Base-by-base conservation (phyloP, 2,329 filamentous ascomycete genomes). In the Fusarium duplospermum region DNA sequence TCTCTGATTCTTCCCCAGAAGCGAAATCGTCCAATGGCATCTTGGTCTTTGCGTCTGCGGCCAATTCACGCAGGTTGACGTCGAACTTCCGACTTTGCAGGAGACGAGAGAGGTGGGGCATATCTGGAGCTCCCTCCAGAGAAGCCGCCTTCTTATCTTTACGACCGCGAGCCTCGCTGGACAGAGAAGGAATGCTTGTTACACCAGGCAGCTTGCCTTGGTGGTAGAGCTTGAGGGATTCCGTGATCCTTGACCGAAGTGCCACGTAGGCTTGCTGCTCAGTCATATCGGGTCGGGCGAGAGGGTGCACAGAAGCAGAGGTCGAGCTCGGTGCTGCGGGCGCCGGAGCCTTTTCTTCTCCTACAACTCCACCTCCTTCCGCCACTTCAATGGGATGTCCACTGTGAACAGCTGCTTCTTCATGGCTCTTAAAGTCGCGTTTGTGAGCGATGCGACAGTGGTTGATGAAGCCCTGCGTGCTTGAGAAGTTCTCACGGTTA, bases 391-490 rank as follows among this genome's bases (percentile, higher is more conserved):
- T 90, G 14, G 93, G 91, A 75, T 95, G 92, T 62, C 96, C 96
- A 77, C 94, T 97, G 69, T 93, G 93, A 65, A 95, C 89, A 36
- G 96, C 96, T 71, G 96, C 96, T 79, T 95, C 94, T 82, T 98
- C 96, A 80, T 99, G 96, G 77, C 94, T 98, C 84, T 97, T 96
- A 86, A 95, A 98, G 73, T 97, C 95, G 68, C 94, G 90, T 81
- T 93, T 93, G 84, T 99, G 96, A 29, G 95, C 95, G 78, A 99
- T 98, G 66, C 96, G 94, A 81, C 96, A 98, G 81, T 99, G 96
- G 80, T 99, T 99, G 85, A 99, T 96, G 84, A 98, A 98, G n/a
- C 96, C 96, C 83, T 98, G 96, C 0, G 95, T 97, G 84, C 95
- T 98, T 65, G 93, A 95, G 80, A 98, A 98, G 82, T 98, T 94